Base-by-base conservation (phyloP, 768 basidiomycete genomes). In the Lentinula aciculospora region DNA sequence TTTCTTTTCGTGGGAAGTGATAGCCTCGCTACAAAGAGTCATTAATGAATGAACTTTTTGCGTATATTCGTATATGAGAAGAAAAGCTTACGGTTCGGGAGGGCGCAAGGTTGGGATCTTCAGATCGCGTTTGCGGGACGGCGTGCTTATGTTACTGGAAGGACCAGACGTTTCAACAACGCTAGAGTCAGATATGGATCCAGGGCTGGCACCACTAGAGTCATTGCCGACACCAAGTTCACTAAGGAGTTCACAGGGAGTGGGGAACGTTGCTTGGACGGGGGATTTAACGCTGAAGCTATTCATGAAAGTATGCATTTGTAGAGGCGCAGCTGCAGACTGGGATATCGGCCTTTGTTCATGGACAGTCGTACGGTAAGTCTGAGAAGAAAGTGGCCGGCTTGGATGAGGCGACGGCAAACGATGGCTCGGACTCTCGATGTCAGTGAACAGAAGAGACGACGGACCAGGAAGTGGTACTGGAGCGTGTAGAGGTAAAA, bases 1-100 rank as follows among this genome's bases (percentile, higher is more conserved):
- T 63, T 89, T 89, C 64, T 89, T 89, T 64, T 89, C 88, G 63
- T 90, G 88, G 5, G 86, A 88, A 2, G 88, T 85, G 56, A 90
- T 88, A n/a, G 77, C 76, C 51, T 89, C 88, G 1, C 85, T 86
- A 56, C 13, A 55, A 58, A 17, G 13, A 34, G 44, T 32, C 28
- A 57, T 19, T 5, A 44, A 15, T 40, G 10, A 10, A 42, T 21
- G 3, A 37, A 13, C 13, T 46, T 15, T 28, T 15, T 15, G 15
- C 27, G 9, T 4, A 17, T 17, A 7, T 29, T 5, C 21, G n/a
- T 23, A 53, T 10, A 23, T 21, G 32, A 19, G 2, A 45, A 44
- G 46, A 31, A 42, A 21, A 0, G 74, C 83, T 57, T 63, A 85
- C 85, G 83, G 84, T 64, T 86, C 86, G 17, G 83, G 85, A 5